phyloP scores from a whole-genome alignment of 805 yeast species.

The Candida taoyuanica region DNA sequence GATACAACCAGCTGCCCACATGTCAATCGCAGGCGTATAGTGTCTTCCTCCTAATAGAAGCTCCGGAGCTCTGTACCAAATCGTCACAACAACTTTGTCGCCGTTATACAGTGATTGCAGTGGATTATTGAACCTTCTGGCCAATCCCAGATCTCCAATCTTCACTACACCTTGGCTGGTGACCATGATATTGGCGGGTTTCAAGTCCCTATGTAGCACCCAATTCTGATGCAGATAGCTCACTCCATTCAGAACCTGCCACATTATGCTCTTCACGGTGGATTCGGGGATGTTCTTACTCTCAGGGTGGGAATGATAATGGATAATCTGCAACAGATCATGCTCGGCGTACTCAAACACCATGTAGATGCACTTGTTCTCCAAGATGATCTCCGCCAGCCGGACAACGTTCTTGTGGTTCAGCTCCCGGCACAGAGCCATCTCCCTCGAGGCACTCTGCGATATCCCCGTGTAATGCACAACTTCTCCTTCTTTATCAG shows the following conservation, averaged over 20 bases:
- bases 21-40: slow-evolving; percentile 86
- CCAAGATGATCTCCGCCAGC: slow-evolving; percentile 78
- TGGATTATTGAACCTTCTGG: slow-evolving; percentile 82
- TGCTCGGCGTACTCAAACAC: slow-evolving; percentile 96
- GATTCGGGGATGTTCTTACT: slow-evolving; percentile 51
- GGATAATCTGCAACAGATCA: slow-evolving; percentile 90
- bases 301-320: slow-evolving; percentile 89
- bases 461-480: slow-evolving; percentile 91
- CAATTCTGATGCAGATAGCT: slow-evolving; percentile 91
- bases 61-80: slow-evolving; percentile 96
- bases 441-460: slow-evolving; percentile 93
- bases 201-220: slow-evolving; percentile 92
- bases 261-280: slow-evolving; percentile 77
- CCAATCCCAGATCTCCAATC: slow-evolving; percentile 92
- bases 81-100: slow-evolving; percentile 94
- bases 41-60: slow-evolving; percentile 85
- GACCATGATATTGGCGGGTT: slow-evolving; percentile 98
- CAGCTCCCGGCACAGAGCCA: slow-evolving; percentile 89
- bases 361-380: slow-evolving; percentile 88
- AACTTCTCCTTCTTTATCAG: slow-evolving; percentile 87
- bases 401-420: slow-evolving; percentile 74
- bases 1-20: slow-evolving; percentile 96
- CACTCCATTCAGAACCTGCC: slow-evolving; percentile 92
- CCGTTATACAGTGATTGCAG: slow-evolving; percentile 84
- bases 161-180: slow-evolving; percentile 85